phyloP scores from a whole-genome alignment of 345 rosid genomes.

The Boechera divaricarpa region DNA sequence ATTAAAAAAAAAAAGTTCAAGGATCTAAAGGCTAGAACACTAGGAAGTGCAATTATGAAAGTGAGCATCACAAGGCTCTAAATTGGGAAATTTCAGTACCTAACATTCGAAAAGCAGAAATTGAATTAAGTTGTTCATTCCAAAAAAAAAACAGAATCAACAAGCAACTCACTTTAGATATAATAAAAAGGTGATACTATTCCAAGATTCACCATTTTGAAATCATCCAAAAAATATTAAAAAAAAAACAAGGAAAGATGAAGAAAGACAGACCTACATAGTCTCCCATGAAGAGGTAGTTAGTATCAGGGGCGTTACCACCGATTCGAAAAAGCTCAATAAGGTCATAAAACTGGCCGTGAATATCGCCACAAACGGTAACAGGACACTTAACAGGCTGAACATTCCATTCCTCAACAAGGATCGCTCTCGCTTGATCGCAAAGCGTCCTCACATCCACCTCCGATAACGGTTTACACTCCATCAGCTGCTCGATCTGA shows the following conservation, averaged over 20 bases:
- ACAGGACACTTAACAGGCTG: constrained; percentile 99
- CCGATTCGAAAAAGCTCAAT: constrained; percentile 95
- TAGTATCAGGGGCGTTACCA: constrained; percentile 94
- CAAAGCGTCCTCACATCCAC: constrained; percentile 90
- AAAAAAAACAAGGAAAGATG: neutral
- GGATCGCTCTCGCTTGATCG: constrained; percentile 95
- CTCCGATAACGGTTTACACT: constrained; percentile 90
- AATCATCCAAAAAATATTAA: constrained; percentile 20
- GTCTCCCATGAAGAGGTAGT: constrained; percentile 99
- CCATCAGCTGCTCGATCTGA: constrained; percentile 98
- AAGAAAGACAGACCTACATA: constrained; percentile 78
- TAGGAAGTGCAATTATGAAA: neutral
- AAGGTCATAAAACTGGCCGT: constrained; percentile 98
- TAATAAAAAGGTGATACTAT: constrained; percentile 1
- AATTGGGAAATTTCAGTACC: constrained; percentile 19
- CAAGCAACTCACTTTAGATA: neutral
- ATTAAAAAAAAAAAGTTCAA: neutral
- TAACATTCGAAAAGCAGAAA: constrained; percentile 14
- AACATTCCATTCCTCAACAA: constrained; percentile 99
- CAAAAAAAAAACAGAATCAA: neutral
- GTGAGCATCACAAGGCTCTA: neutral
- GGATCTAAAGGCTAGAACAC: constrained; percentile 1
- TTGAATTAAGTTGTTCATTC: neutral
- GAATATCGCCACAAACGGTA: constrained; percentile 98
- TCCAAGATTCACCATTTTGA: neutral